Conservation (phyloP, 768 basidiomycete genomes). For the Aureoboletus auriporus region DNA sequence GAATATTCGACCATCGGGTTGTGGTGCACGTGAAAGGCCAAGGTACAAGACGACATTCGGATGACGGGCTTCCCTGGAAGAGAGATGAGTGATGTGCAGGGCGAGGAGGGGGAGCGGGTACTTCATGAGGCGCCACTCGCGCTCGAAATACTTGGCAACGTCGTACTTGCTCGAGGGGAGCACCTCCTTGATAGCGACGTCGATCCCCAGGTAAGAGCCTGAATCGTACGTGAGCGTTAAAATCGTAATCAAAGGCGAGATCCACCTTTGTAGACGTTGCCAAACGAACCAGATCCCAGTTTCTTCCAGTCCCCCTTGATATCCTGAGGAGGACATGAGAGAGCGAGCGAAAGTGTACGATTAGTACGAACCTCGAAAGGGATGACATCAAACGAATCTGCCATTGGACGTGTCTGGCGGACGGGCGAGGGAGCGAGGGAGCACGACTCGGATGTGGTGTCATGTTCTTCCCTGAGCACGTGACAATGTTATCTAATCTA, state of each 20-base stretch:
- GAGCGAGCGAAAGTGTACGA: background rate
- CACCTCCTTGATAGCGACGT: slow-evolving; percentile 96
- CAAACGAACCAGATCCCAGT: slow-evolving; percentile 89
- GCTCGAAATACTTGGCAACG: slow-evolving; percentile 94
- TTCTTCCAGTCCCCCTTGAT: slow-evolving; percentile 88
- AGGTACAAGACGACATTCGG: slow-evolving; percentile 93
- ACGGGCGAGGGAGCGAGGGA: slow-evolving; percentile 2
- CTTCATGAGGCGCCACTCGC: slow-evolving; percentile 99
- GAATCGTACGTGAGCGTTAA: slow-evolving; percentile 6
- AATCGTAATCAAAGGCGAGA: slow-evolving; percentile 6
- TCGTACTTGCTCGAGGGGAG: slow-evolving; percentile 89
- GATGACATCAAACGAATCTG: slow-evolving; percentile 84
- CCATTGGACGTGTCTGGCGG: slow-evolving; percentile 26
- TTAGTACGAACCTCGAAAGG: slow-evolving; percentile 64
- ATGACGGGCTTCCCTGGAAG: slow-evolving; percentile 72
- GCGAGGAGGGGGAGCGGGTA: slow-evolving; percentile 22
- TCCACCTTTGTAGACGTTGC: slow-evolving; percentile 78
- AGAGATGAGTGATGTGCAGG: slow-evolving; percentile 1
- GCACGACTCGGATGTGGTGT: slow-evolving; percentile 6
- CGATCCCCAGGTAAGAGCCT: slow-evolving; percentile 92
- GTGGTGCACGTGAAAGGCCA: slow-evolving; percentile 78
- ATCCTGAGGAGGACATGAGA: slow-evolving; percentile 45
- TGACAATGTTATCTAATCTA: slow-evolving; percentile 28
- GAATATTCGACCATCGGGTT: slow-evolving; percentile 80
- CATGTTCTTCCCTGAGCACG: no score